Conservation (phyloP, 169 alveolate genomes). For the Toxoplasma gondii region DNA sequence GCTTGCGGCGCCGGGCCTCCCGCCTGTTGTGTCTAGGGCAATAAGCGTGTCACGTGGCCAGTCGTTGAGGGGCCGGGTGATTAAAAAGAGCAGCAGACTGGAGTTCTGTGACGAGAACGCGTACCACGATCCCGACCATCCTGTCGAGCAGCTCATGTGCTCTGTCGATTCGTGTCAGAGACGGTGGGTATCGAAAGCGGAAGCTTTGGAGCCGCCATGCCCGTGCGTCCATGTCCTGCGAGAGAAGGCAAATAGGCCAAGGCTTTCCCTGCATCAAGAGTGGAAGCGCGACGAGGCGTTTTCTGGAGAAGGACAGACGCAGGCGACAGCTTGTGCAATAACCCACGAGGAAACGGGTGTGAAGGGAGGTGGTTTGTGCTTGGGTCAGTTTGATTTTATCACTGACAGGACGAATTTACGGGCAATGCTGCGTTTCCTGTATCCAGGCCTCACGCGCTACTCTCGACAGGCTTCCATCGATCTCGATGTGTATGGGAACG, state of each 20-base stretch:
- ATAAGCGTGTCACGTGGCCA: not conserved
- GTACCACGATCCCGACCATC: constrained; percentile 23
- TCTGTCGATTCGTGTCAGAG: not conserved
- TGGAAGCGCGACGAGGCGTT: not conserved
- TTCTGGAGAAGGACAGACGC: not conserved
- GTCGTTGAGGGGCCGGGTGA: not conserved
- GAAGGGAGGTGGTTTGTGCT: not conserved
- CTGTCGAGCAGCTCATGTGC: constrained; percentile 21
- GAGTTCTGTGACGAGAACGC: constrained; percentile 28
- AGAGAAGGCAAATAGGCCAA: not conserved
- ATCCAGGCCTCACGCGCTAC: not conserved
- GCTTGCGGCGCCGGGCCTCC: constrained; percentile 14
- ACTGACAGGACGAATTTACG: not conserved
- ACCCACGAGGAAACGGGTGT: not conserved
- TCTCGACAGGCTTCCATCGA: not conserved
- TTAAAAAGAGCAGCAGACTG: not conserved
- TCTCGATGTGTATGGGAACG: constrained; percentile 16
- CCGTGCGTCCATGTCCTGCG: not conserved
- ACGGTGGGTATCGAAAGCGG: not conserved
- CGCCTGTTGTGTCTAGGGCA: not conserved
- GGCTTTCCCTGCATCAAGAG: not conserved
- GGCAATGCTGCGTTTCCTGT: constrained; percentile 6
- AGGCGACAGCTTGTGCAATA: not conserved
- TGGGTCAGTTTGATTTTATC: not conserved
- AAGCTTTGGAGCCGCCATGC: not conserved